Evolutionary conservation across 2,329 filamentous ascomycete species (phyloP), one percentile per base, ranked within the genome.

Genomic region (Cytospora schulzeri): DNA sequence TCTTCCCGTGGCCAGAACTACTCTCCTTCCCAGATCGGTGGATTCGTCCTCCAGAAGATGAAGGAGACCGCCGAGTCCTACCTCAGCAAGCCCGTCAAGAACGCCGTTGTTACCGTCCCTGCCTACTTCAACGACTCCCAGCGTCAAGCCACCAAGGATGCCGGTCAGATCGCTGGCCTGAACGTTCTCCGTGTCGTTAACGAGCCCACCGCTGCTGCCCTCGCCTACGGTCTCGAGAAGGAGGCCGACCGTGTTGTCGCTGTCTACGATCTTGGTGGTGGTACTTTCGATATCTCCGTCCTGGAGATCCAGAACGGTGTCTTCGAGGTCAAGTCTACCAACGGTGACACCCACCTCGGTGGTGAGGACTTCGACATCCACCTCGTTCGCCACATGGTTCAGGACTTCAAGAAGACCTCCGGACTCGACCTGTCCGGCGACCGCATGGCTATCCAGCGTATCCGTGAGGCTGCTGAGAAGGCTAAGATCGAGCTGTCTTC

Each of bases 81-180:
- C 83, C 87, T 97, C 70, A 88, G 91, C 81, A 96, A 93, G 85
- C 87, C 88, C 67, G 82, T 96, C 75, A 95, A 96, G 87, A 97
- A 98, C 77, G 94, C 93, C 73, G 94, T 98, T 67, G 94, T 98
- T 72, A 98, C 94, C 67, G 93, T 97, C 45, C 93, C 93, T 69
- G 93, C 93, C 73, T 98, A 98, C 86, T 98, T 98, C 88, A 98
- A 98, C 81, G 93, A 98, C 81, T 93, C 92, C 67, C 93, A 98
- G 83, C 91, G 93, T 82, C 94, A 97, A 82, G 93, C 93, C 72
- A 98, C 93, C 81, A 98, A 97, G 88, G 93, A 98, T 77, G 94
- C 94, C 70, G 94, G 94, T 81, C 92, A 96, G 80, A 98, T 98
- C 74, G 87, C 94, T 73, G 94, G 94, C 77, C 87, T 98, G 62